Percentiles rank a stretch among this genome's conserved stretches.
Conservation (phyloP, 2,329 filamentous ascomycete species). For the Colletotrichum simmondsii region DNA sequence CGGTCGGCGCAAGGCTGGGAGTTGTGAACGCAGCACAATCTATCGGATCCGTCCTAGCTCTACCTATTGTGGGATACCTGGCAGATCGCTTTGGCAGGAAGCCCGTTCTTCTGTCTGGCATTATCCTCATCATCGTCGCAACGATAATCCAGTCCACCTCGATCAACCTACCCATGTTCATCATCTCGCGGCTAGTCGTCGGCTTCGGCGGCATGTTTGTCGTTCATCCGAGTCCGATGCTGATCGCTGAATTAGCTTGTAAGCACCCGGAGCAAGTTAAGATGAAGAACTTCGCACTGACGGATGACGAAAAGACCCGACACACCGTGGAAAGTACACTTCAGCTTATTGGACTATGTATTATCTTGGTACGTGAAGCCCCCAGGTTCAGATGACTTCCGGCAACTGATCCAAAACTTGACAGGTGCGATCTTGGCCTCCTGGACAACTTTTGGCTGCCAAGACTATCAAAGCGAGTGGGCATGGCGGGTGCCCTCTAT, state of each 20-base stretch:
- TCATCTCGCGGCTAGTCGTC: conserved; percentile 45
- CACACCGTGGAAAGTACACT: conserved; percentile 47
- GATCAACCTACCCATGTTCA: conserved; percentile 47
- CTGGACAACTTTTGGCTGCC: conserved; percentile 33
- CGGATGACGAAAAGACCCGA: conserved; percentile 37
- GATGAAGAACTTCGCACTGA: too few relatives aligned
- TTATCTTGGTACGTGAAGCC: conserved; percentile 36
- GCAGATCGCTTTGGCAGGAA: conserved; percentile 52
- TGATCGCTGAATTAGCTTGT: conserved; percentile 46
- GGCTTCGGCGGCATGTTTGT: conserved; percentile 53
- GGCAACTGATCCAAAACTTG: neutral
- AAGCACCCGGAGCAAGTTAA: too few relatives aligned
- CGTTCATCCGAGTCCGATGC: conserved; percentile 47
- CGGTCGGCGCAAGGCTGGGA: conserved; percentile 43
- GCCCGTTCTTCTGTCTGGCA: conserved; percentile 46
- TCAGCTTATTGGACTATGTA: conserved; percentile 48
- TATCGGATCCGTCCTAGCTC: conserved; percentile 53
- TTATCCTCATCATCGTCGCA: conserved; percentile 47
- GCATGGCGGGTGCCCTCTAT: conserved; percentile 23
- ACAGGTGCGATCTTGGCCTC: conserved; percentile 34
- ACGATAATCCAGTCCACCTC: conserved; percentile 50
- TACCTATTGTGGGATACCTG: conserved; percentile 51
- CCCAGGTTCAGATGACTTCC: neutral
- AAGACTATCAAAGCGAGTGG: conserved; percentile 20
- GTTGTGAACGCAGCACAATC: conserved; percentile 55